Conservation (phyloP, 2,329 filamentous ascomycete genomes). For the Verticillium tricorpus region DNA sequence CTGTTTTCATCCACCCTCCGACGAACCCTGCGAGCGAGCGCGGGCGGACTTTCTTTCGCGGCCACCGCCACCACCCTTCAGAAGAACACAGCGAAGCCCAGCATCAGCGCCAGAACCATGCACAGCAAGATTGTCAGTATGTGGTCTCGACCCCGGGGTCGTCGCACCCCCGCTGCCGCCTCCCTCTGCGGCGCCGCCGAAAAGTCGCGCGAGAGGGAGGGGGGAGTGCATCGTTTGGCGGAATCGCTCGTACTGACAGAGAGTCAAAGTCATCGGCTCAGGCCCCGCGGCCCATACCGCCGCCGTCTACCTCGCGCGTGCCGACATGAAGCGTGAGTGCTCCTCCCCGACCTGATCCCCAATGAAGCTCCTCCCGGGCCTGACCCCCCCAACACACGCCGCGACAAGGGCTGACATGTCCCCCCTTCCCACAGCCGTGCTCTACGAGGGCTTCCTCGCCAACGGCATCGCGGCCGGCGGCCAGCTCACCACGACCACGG, state of each 20-base stretch:
- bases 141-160: slow-evolving; percentile 28
- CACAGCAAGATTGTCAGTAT: slow-evolving; percentile 88
- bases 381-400: background rate
- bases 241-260: slow-evolving; percentile 5
- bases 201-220: background rate
- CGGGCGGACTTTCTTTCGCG: slow-evolving; percentile 69
- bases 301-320: slow-evolving; percentile 91
- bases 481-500: slow-evolving; percentile 96
- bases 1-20: slow-evolving; percentile 85
- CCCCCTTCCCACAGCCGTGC: slow-evolving; percentile 56
- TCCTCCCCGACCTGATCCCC: background rate
- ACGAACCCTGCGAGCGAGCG: slow-evolving; percentile 71
- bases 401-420: background rate
- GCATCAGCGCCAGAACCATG: slow-evolving; percentile 59
- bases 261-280: slow-evolving; percentile 69
- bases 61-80: slow-evolving; percentile 61
- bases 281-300: slow-evolving; percentile 97
- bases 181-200: background rate
- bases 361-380: background rate
- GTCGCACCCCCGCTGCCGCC: slow-evolving; percentile 2
- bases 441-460: slow-evolving; percentile 97
- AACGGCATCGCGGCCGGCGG: slow-evolving; percentile 95
- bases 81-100: slow-evolving; percentile 33
- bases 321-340: slow-evolving; percentile 75
- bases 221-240: background rate